These are phyloP conservation scores for Pleurotus citrinopileatus DNA, from an alignment of 768 basidiomycete genomes.

Conservation along the genomic window DNA sequence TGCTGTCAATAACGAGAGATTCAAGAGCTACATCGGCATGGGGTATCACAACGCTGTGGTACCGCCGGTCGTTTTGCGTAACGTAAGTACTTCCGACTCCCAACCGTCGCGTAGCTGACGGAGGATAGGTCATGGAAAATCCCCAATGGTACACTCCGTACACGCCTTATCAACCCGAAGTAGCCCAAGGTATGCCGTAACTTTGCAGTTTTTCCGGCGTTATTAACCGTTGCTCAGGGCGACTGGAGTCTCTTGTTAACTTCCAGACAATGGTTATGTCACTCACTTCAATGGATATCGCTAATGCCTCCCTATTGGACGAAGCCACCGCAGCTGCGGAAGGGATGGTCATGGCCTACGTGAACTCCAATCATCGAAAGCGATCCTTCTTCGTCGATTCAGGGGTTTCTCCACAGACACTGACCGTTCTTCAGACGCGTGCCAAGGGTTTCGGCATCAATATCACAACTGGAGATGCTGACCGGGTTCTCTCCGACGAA, in stretches of 20 bases:
- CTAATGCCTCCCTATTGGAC: slow-evolving; percentile 93
- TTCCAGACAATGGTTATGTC: slow-evolving; percentile 97
- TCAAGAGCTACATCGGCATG: slow-evolving; percentile 97
- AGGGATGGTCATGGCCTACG: slow-evolving; percentile 94
- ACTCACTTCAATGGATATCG: slow-evolving; percentile 90
- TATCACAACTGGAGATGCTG: slow-evolving; percentile 64
- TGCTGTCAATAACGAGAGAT: slow-evolving; percentile 74
- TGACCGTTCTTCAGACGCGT: slow-evolving; percentile 85
- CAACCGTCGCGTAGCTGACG: neutral
- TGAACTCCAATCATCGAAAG: slow-evolving; percentile 65
- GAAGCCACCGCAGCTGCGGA: slow-evolving; percentile 95
- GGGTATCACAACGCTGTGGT: slow-evolving; percentile 95
- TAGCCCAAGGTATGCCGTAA: slow-evolving; percentile 79
- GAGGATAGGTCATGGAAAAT: slow-evolving; percentile 78
- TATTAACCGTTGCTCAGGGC: slow-evolving; percentile 48
- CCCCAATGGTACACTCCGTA: slow-evolving; percentile 98
- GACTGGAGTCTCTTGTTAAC: slow-evolving; percentile 94
- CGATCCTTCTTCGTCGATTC: slow-evolving; percentile 82
- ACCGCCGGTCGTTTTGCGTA: slow-evolving; percentile 92
- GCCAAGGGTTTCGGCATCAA: slow-evolving; percentile 93
- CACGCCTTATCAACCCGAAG: slow-evolving; percentile 95
- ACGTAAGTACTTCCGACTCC: slow-evolving; percentile 45
- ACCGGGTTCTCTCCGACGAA: slow-evolving; percentile 48
- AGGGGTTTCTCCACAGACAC: slow-evolving; percentile 83
- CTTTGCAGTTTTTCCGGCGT: neutral